Percentiles rank a stretch among this genome's conserved stretches.
phyloP scores from a whole-genome alignment of 2,329 filamentous ascomycete genomes.

The Aspergillus ibericus region DNA sequence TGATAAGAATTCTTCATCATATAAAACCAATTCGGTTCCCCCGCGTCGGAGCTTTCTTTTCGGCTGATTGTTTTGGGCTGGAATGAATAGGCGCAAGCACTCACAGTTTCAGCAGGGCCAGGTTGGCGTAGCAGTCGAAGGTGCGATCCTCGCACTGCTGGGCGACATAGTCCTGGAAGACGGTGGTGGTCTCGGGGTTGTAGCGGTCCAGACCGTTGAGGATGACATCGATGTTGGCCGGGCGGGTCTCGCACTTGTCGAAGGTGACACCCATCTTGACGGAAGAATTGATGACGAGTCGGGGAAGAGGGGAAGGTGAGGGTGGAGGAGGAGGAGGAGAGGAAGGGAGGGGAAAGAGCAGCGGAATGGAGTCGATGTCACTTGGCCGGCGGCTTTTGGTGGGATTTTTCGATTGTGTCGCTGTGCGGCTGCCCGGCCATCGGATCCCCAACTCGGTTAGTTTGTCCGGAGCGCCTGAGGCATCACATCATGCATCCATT shows the following conservation, averaged over 20 bases:
- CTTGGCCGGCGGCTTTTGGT: slow-evolving; percentile 18
- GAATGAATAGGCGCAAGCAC: slow-evolving; percentile 20
- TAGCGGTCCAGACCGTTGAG: slow-evolving; percentile 97
- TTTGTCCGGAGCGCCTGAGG: slow-evolving; percentile 18
- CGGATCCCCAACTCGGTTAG: slow-evolving; percentile 11
- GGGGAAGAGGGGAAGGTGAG: not conserved
- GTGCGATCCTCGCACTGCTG: slow-evolving; percentile 94
- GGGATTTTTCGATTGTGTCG: slow-evolving; percentile 28
- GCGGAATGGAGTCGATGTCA: slow-evolving; percentile 10
- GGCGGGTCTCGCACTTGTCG: slow-evolving; percentile 89
- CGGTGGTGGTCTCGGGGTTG: slow-evolving; percentile 92
- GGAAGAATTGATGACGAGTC: slow-evolving; percentile 1
- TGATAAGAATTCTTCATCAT: slow-evolving; percentile 69
- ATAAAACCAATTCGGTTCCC: slow-evolving; percentile 14
- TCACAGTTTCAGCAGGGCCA: slow-evolving; percentile 95
- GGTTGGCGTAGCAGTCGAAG: slow-evolving; percentile 94
- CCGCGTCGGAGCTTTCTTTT: slow-evolving; percentile 5
- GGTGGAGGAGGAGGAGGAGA: not conserved
- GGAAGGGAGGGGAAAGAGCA: slow-evolving; percentile 1
- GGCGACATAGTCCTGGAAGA: slow-evolving; percentile 91
- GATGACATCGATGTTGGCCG: slow-evolving; percentile 87
- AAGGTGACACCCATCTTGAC: slow-evolving; percentile 50
- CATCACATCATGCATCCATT: not conserved
- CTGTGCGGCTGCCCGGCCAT: slow-evolving; percentile 20
- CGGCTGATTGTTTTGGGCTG: not conserved